phyloP scores from a whole-genome alignment of 257 asterid species.

The Penstemon barbatus region DNA sequence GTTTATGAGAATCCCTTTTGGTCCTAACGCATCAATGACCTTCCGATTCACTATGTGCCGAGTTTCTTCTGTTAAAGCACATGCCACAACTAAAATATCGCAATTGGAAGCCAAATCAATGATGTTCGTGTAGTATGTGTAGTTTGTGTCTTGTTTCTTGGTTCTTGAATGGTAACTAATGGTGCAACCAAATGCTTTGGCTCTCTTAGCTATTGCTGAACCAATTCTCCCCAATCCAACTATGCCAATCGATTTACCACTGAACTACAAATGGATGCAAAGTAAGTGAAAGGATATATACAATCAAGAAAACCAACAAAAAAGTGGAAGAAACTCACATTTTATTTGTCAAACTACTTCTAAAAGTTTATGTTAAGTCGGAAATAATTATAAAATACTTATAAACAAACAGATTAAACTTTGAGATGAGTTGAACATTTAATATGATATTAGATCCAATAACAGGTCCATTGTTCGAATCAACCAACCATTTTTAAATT shows the following conservation, averaged over 20 bases:
- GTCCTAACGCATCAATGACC: constrained; percentile 70
- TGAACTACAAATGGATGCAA: constrained; percentile 51
- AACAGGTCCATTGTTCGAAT: no score
- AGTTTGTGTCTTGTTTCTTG: constrained; percentile 49
- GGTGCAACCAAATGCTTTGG: constrained; percentile 68
- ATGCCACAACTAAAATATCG: constrained; percentile 59
- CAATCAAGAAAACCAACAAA: background rate
- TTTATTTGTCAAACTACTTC: no score
- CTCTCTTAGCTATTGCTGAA: constrained; percentile 73
- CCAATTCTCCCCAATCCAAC: constrained; percentile 91
- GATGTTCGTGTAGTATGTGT: constrained; percentile 46
- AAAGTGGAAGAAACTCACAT: no score
- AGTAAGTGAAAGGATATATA: background rate
- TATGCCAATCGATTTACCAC: constrained; percentile 74
- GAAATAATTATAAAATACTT: background rate
- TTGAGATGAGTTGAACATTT: background rate
- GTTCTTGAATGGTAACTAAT: constrained; percentile 66
- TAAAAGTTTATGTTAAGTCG: background rate
- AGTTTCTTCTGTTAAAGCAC: constrained; percentile 65
- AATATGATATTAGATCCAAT: no score
- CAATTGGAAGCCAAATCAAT: constrained; percentile 59
- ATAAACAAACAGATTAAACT: background rate
- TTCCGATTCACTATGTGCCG: constrained; percentile 52
- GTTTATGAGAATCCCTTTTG: constrained; percentile 70
- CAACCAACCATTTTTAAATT: no score